Evolutionary conservation across 176 grass and related monocot species (phyloP), one percentile per base, ranked within the genome.

Genomic region (Juncus effusus): DNA sequence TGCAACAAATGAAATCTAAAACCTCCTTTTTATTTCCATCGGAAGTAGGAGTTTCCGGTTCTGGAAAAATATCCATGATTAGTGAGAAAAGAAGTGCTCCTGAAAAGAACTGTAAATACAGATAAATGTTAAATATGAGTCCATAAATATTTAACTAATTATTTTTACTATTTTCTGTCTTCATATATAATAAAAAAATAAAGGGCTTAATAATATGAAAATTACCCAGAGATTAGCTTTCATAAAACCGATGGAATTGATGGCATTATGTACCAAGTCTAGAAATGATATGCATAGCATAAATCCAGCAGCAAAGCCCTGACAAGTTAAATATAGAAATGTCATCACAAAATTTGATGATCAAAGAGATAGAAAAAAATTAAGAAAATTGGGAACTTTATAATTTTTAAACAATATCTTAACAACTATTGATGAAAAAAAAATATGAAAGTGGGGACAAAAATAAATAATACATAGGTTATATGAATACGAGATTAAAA

Each of bases 241-340:
- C 9, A 95, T 61, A 80, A 95, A 95, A 28, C 91, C 91, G 77
- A 95, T 78, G 6, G 91, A 85, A 41, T 90, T 82, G 62, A 95
- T 71, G 84, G 91, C 80, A 65, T 90, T 88, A 68, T 95, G 88
- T 71, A 86, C 81, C 83, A 95, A 77, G 83, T 95, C 91, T 64
- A 95, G 89, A 73, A 95, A 95, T 42, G 91, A 95, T 73, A 95
- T 90, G 86, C 91, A 84, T 56, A 95, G 49, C 83, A 95, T 95
- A 52, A 95, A 82, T 49, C 91, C 91, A 73, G 91, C 88, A 82
- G 86, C 91, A 78, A 95, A 95, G 42, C 91, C 91, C 91, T 95
- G 74, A 59, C 69, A 65, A 51, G 39, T 65, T 7, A 39, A 40
- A 12, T 61, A 19, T 37, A 64, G 3, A 4, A 53, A 63, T 45